These are phyloP conservation scores for Funneliformis mosseae DNA, from an alignment of 192 early-diverging fungal species.

Conservation along the genomic window DNA sequence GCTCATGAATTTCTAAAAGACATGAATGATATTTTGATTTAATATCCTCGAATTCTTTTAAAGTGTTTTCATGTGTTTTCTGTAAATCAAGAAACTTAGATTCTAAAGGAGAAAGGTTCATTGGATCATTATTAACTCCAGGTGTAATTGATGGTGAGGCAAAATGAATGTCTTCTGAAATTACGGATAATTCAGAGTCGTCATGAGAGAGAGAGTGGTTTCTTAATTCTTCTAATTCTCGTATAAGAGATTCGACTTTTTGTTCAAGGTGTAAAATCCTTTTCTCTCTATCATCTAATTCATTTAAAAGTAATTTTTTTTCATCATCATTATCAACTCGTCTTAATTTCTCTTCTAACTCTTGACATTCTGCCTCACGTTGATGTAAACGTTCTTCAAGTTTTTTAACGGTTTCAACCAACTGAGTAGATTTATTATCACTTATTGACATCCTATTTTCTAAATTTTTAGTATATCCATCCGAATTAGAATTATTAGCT, in stretches of 20 bases:
- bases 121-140: background rate
- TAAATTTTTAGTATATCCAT: slow-evolving; percentile 34
- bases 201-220: background rate
- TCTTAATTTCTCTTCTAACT: slow-evolving; percentile 15
- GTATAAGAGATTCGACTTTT: slow-evolving; percentile 9
- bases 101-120: background rate
- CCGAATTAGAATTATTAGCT: slow-evolving; percentile 12
- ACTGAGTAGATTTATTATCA: background rate
- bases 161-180: background rate
- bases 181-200: background rate
- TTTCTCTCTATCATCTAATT: background rate
- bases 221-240: background rate
- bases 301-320: background rate
- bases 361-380: slow-evolving; percentile 27
- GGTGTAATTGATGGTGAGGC: background rate
- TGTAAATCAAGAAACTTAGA: slow-evolving; percentile 16
- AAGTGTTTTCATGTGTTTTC: slow-evolving; percentile 14
- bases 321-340: background rate
- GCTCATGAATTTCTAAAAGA: slow-evolving; percentile 26
- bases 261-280: slow-evolving; percentile 12
- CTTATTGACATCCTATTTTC: slow-evolving; percentile 34
- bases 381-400: slow-evolving; percentile 32
- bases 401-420: slow-evolving; percentile 5
- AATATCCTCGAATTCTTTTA: slow-evolving; percentile 15
- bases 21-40: slow-evolving; percentile 28